Conservation (phyloP, 495 filamentous ascomycete genomes). For the Letharia columbiana region DNA sequence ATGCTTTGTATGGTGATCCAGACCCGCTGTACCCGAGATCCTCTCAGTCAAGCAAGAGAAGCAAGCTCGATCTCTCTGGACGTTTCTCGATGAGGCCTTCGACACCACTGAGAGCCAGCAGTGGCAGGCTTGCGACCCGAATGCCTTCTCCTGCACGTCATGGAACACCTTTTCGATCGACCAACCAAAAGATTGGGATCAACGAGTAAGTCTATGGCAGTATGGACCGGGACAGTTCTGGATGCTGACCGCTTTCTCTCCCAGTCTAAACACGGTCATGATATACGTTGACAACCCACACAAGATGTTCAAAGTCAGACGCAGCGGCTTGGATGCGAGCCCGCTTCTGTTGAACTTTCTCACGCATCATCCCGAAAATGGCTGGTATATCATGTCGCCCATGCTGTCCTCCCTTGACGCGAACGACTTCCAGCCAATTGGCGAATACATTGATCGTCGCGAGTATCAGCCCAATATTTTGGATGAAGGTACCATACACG, state of each 20-base stretch:
- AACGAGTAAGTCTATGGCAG: conserved; percentile 9
- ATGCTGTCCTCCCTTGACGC: conserved; percentile 8
- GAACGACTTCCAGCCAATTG: conserved; percentile 15
- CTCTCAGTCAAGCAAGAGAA: conserved; percentile 4
- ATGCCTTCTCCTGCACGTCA: neutral
- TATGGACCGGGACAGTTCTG: neutral
- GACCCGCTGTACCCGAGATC: neutral
- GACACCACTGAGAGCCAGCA: neutral
- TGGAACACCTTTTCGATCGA: neutral
- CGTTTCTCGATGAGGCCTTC: neutral
- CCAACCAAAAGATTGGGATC: neutral
- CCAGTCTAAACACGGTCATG: conserved; percentile 9
- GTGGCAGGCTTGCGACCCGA: neutral
- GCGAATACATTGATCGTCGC: conserved; percentile 16
- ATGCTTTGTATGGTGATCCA: neutral
- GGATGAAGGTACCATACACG: conserved; percentile 15
- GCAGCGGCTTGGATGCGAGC: conserved; percentile 5
- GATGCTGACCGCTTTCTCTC: neutral
- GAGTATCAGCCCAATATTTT: conserved; percentile 20
- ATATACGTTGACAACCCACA: conserved; percentile 23
- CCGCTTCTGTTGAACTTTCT: conserved; percentile 5
- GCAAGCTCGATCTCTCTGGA: neutral
- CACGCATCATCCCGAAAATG: neutral
- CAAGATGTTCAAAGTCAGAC: conserved; percentile 7
- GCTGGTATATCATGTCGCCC: conserved; percentile 20